Conservation (phyloP, 208 protist species). For the Wallacemonas collosoma region DNA sequence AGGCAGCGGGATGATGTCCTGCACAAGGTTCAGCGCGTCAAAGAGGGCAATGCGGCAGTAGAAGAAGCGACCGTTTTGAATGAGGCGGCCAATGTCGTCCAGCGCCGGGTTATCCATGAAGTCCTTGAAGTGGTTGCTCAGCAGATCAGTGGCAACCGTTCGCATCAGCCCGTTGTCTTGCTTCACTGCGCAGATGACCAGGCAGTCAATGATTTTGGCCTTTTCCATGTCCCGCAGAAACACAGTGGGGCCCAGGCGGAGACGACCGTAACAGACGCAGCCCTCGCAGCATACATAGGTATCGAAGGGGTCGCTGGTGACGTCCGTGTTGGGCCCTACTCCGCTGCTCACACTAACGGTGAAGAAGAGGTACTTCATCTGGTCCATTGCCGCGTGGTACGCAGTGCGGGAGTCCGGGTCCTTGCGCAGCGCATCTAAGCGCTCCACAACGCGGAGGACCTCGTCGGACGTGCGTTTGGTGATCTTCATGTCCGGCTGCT, state of each 20-base stretch:
- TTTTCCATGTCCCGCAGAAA: constrained; percentile 77
- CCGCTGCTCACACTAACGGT: constrained; percentile 25
- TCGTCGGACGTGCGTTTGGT: constrained; percentile 32
- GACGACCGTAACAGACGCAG: constrained; percentile 62
- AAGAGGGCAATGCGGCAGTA: constrained; percentile 65
- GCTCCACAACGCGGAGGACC: constrained; percentile 33
- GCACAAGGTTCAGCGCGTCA: constrained; percentile 45
- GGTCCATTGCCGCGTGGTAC: constrained; percentile 54
- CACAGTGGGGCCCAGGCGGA: constrained; percentile 57
- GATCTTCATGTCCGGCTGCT: constrained; percentile 34
- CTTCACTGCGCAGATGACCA: constrained; percentile 73
- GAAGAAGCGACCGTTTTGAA: constrained; percentile 79
- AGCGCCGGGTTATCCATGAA: constrained; percentile 59
- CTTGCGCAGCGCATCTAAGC: constrained; percentile 39
- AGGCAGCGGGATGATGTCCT: constrained; percentile 33
- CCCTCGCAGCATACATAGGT: constrained; percentile 76
- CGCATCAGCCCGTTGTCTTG: constrained; percentile 45
- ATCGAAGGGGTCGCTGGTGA: constrained; percentile 40
- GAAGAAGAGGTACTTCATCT: constrained; percentile 71
- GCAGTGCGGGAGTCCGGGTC: constrained; percentile 41
- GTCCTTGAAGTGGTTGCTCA: constrained; percentile 43
- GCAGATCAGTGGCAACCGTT: constrained; percentile 50
- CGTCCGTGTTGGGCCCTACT: constrained; percentile 20
- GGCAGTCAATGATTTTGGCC: constrained; percentile 76
- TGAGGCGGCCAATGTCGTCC: constrained; percentile 48